Percentiles rank a stretch among this genome's conserved stretches.
Evolutionary conservation across 768 basidiomycete genomes (phyloP).

Genomic region (Gloeopeniophorella convolvens): DNA sequence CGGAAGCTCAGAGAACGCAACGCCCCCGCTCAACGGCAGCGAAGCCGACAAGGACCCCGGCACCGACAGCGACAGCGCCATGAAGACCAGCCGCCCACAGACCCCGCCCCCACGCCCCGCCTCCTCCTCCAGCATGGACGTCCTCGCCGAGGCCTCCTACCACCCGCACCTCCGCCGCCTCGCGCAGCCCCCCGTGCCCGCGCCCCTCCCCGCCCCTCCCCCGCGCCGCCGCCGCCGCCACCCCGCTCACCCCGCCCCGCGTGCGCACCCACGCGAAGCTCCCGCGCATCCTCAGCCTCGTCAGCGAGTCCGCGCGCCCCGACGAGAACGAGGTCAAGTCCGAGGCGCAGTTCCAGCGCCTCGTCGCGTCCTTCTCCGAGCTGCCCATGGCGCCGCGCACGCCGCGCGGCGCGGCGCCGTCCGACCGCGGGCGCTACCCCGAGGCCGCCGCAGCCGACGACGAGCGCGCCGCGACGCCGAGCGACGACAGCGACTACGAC

Average conservation of each 20-base stretch:
- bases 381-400: slow-evolving; percentile 61
- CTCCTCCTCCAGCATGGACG: slow-evolving; percentile 19
- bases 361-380: slow-evolving; percentile 66
- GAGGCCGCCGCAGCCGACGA: too few relatives aligned
- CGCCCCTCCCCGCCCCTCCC: too few relatives aligned
- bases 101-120: slow-evolving; percentile 17
- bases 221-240: too few relatives aligned
- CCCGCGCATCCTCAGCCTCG: slow-evolving; percentile 61
- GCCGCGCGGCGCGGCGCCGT: slow-evolving; percentile 53
- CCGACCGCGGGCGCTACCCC: slow-evolving; percentile 75
- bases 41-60: slow-evolving; percentile 36
- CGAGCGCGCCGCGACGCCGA: slow-evolving; percentile 54
- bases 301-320: slow-evolving; percentile 57
- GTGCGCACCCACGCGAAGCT: too few relatives aligned
- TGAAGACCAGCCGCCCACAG: slow-evolving; percentile 23
- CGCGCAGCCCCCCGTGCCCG: too few relatives aligned
- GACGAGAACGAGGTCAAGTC: slow-evolving; percentile 78
- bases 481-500: slow-evolving; percentile 63
- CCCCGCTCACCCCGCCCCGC: too few relatives aligned
- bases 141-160: slow-evolving; percentile 14
- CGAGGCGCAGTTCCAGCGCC: slow-evolving; percentile 79
- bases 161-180: slow-evolving; percentile 26
- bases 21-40: slow-evolving; percentile 51
- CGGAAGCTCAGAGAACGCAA: slow-evolving; percentile 63
- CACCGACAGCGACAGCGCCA: slow-evolving; percentile 26